Evolutionary conservation across 441 rosid species (phyloP).

Genomic region (Pelargonium australe): DNA sequence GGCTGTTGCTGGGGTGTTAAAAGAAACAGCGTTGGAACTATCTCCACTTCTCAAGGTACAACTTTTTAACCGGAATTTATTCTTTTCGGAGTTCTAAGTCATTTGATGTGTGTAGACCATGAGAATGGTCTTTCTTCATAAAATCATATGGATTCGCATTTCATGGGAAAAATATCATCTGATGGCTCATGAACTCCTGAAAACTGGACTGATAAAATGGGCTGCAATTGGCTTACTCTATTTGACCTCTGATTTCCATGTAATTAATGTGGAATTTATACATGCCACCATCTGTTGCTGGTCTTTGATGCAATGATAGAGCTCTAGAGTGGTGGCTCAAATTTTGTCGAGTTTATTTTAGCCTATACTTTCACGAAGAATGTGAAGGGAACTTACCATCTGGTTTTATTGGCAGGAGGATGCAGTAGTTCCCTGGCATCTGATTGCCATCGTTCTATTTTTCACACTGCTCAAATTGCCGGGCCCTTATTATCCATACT

Average conservation of each 20-base stretch:
- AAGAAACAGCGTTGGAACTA: conserved; percentile 50
- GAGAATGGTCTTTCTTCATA: neutral
- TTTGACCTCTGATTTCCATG: neutral
- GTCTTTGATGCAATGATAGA: neutral
- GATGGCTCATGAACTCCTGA: neutral
- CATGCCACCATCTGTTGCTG: neutral
- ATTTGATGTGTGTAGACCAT: neutral
- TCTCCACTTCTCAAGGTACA: conserved; percentile 74
- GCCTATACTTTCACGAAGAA: neutral
- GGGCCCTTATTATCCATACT: conserved; percentile 67
- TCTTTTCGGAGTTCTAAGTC: conserved; percentile 14
- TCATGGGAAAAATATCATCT: neutral
- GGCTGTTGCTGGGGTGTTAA: conserved; percentile 45
- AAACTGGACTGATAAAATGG: neutral
- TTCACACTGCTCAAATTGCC: conserved; percentile 58
- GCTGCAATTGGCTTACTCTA: neutral
- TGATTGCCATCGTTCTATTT: conserved; percentile 46
- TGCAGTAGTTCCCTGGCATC: conserved; percentile 83
- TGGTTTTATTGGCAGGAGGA: conserved; percentile 42
- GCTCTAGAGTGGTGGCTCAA: neutral
- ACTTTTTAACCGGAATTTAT: conserved; percentile 5
- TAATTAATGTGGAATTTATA: neutral
- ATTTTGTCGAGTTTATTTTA: neutral
- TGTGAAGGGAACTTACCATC: conserved; percentile 3
- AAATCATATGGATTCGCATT: neutral